A percentile compares a stretch with the other conserved stretches of the same genome.
Evolutionary conservation across 805 yeast species (phyloP).

Genomic region (Saturnispora zaruensis): DNA sequence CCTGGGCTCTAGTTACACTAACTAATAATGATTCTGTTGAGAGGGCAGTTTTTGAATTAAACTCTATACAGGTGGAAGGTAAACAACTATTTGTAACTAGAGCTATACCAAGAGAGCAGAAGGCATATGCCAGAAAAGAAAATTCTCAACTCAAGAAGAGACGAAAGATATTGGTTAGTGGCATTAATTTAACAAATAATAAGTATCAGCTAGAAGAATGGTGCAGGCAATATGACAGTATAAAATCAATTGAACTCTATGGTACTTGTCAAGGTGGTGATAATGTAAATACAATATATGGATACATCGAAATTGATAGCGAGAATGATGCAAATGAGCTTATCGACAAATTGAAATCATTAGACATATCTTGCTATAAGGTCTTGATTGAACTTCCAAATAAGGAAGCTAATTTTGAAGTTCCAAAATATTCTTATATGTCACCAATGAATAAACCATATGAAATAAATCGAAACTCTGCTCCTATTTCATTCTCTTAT

Average conservation of each 20-base stretch:
- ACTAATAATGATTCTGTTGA: constrained; percentile 22
- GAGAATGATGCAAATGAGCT: constrained; percentile 22
- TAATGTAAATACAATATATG: constrained; percentile 18
- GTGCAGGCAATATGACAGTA: constrained; percentile 21
- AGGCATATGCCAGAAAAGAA: constrained; percentile 19
- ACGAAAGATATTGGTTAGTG: constrained; percentile 23
- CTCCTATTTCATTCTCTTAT: constrained; percentile 19
- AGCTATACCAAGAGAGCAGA: constrained; percentile 29
- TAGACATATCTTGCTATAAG: constrained; percentile 24
- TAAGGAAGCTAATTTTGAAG: constrained; percentile 10
- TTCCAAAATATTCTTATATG: constrained; percentile 11
- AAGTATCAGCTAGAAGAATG: constrained; percentile 19
- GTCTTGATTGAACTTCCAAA: constrained; percentile 24
- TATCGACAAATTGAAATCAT: constrained; percentile 16
- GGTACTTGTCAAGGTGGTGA: constrained; percentile 12
- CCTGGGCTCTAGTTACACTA: constrained; percentile 28
- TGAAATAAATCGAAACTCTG: not conserved
- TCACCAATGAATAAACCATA: not conserved
- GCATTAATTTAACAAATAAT: constrained; percentile 19
- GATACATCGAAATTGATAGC: constrained; percentile 24
- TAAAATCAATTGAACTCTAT: constrained; percentile 24
- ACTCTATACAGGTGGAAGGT: constrained; percentile 23
- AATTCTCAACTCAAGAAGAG: constrained; percentile 17
- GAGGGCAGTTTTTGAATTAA: constrained; percentile 21
- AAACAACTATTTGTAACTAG: constrained; percentile 25